Evolutionary conservation across 2,329 filamentous ascomycete species (phyloP).

Genomic region (Colletotrichum euphorbiae): DNA sequence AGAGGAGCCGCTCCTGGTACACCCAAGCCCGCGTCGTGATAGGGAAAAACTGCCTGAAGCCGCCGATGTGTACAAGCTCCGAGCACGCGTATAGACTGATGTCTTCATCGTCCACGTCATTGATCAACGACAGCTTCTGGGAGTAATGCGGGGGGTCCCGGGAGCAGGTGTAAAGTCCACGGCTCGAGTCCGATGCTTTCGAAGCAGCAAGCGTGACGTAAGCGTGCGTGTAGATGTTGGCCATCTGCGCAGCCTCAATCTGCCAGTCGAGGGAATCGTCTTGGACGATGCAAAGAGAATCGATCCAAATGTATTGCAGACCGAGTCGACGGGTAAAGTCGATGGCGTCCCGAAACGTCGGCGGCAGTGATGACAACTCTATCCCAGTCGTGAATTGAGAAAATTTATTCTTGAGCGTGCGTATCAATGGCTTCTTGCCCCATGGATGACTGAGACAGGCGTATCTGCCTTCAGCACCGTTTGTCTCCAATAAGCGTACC

Average conservation of each 20-base stretch:
- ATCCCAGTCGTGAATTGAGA: neutral
- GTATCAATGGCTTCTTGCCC: neutral
- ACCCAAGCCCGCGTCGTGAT: slow-evolving; percentile 1
- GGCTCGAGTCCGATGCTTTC: neutral
- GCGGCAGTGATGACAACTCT: too few species aligned
- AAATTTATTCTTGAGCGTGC: neutral
- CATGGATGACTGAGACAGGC: neutral
- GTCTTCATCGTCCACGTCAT: neutral
- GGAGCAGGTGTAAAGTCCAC: neutral
- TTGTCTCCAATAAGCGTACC: neutral
- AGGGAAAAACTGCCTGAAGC: neutral
- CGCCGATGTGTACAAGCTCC: neutral
- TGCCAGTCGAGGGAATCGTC: too few species aligned
- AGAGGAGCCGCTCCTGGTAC: slow-evolving; percentile 6
- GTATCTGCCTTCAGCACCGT: neutral
- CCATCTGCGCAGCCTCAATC: slow-evolving; percentile 25
- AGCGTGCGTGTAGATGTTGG: slow-evolving; percentile 39
- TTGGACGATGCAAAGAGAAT: too few species aligned
- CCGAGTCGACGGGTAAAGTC: too few species aligned
- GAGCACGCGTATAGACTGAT: neutral
- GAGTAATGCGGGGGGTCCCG: neutral
- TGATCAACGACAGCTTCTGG: neutral
- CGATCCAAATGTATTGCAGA: too few species aligned
- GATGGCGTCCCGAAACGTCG: too few species aligned
- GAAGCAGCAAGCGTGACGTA: slow-evolving; percentile 22